A percentile compares a stretch with the other conserved stretches of the same genome.
These are phyloP conservation scores for Citrus unshiu DNA, from an alignment of 345 rosid species.

Conservation along the genomic window DNA sequence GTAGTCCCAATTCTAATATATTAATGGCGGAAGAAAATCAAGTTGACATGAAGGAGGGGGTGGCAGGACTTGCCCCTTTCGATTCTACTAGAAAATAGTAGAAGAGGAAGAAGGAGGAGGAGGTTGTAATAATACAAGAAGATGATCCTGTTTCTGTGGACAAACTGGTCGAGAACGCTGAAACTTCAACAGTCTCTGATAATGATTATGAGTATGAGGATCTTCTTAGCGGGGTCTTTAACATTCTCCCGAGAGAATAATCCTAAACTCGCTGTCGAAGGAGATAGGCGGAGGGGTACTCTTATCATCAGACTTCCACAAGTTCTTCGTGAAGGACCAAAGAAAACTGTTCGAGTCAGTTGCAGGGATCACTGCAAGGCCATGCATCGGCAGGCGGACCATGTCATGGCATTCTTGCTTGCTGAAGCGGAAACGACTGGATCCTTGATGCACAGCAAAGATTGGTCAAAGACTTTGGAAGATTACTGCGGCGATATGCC, in stretches of 20 bases:
- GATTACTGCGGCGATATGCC: constrained; percentile 74
- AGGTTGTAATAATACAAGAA: constrained; percentile 62
- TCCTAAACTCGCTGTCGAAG: no score
- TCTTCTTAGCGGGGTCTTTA: no score
- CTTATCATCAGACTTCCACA: constrained; percentile 36
- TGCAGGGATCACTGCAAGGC: constrained; percentile 53
- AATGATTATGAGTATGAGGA: constrained; percentile 87
- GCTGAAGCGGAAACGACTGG: constrained; percentile 96
- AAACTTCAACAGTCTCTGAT: constrained; percentile 37
- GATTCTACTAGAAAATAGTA: constrained; percentile 93
- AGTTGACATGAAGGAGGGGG: constrained; percentile 47
- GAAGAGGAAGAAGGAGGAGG: constrained; percentile 92
- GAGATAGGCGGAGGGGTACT: no score
- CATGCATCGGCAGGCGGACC: constrained; percentile 94
- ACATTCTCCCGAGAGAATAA: no score
- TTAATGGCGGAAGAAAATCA: constrained; percentile 45
- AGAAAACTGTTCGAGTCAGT: constrained; percentile 12
- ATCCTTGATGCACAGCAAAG: constrained; percentile 92
- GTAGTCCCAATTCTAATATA: no score
- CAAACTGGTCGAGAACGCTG: constrained; percentile 52
- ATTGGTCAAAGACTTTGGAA: constrained; percentile 82
- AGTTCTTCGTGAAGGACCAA: constrained; percentile 15
- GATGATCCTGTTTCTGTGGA: constrained; percentile 64
- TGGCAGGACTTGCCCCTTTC: constrained; percentile 62
- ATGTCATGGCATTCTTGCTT: constrained; percentile 82